Percentiles rank a stretch among this genome's conserved stretches.
Evolutionary conservation across 2,329 filamentous ascomycete species (phyloP).

Genomic region (Penicillium italicum): DNA sequence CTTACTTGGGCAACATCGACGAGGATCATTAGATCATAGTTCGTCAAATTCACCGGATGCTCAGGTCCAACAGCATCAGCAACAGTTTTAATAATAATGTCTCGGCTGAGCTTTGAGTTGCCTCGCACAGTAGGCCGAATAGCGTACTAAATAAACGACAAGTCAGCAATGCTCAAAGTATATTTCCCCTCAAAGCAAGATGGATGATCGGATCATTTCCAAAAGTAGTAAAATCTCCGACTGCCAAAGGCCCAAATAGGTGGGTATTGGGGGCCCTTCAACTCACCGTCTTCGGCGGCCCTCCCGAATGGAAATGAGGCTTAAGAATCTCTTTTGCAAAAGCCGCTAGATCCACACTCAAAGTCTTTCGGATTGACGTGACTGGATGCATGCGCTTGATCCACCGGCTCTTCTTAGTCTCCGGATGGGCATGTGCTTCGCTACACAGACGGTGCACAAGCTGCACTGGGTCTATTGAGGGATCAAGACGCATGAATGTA

Average conservation of each 20-base stretch:
- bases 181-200: background rate
- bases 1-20: slow-evolving; percentile 61
- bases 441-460: slow-evolving; percentile 58
- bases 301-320: slow-evolving; percentile 56
- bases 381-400: slow-evolving; percentile 61
- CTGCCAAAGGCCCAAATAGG: background rate
- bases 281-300: slow-evolving; percentile 52
- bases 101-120: slow-evolving; percentile 55
- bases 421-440: slow-evolving; percentile 51
- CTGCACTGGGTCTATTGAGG: slow-evolving; percentile 57
- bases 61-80: slow-evolving; percentile 55
- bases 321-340: slow-evolving; percentile 56
- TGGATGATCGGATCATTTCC: background rate
- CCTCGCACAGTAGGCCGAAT: slow-evolving; percentile 61
- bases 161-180: slow-evolving; percentile 1
- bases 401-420: slow-evolving; percentile 54
- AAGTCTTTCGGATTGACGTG: slow-evolving; percentile 55
- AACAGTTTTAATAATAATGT: slow-evolving; percentile 58
- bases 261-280: background rate
- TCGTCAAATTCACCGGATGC: slow-evolving; percentile 59
- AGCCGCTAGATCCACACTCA: slow-evolving; percentile 54
- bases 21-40: slow-evolving; percentile 59
- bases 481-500: slow-evolving; percentile 56
- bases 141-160: slow-evolving; percentile 51
- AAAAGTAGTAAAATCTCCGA: background rate